phyloP scores from a whole-genome alignment of 441 rosid species.

The Eruca vesicaria region DNA sequence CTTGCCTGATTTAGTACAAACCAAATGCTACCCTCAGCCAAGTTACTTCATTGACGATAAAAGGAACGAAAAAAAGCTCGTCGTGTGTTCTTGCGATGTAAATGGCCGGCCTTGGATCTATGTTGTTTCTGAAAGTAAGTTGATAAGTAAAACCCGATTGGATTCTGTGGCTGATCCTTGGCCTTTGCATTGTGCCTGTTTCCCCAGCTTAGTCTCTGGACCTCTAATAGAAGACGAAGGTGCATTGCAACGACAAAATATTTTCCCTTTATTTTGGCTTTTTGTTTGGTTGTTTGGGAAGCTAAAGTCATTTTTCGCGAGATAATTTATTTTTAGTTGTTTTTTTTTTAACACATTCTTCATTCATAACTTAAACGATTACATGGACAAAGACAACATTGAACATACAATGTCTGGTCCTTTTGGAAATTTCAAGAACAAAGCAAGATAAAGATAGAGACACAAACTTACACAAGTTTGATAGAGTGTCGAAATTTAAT shows the following conservation, averaged over 20 bases:
- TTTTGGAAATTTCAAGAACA: too few species aligned
- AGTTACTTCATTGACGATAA: not conserved
- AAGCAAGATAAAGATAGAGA: too few species aligned
- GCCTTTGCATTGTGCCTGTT: too few species aligned
- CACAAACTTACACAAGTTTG: too few species aligned
- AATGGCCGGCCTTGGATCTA: slow-evolving; percentile 9
- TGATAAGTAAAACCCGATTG: not conserved
- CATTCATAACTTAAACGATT: too few species aligned
- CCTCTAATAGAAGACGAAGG: too few species aligned
- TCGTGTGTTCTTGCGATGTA: slow-evolving; percentile 12
- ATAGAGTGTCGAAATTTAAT: too few species aligned
- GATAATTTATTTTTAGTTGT: not conserved
- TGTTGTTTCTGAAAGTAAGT: not conserved
- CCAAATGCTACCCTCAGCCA: not conserved
- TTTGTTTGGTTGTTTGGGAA: slow-evolving; percentile 1
- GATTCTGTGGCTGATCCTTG: slow-evolving; percentile 1
- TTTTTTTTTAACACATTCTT: too few species aligned
- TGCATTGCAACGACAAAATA: too few species aligned
- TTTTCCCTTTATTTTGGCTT: not conserved
- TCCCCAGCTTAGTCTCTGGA: slow-evolving; percentile 5
- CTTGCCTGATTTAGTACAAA: not conserved
- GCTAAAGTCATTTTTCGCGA: not conserved
- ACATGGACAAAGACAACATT: too few species aligned
- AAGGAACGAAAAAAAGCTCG: not conserved
- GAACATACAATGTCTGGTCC: too few species aligned